Evolutionary conservation across 2,329 filamentous ascomycete species (phyloP).

Genomic region (Podosphaera xanthii): DNA sequence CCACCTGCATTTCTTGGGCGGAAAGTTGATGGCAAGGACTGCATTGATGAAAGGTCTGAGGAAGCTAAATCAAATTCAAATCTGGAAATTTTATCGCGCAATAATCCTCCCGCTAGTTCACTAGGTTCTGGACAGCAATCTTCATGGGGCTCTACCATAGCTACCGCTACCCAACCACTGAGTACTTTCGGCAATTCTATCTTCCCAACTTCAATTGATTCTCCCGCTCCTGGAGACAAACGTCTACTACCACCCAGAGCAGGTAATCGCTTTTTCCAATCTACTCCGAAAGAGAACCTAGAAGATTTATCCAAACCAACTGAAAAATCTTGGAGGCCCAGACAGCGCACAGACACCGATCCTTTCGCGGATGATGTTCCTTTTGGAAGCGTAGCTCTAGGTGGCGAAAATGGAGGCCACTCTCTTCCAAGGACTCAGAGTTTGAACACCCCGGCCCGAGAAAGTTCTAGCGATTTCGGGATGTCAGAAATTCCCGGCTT

Average conservation of each 20-base stretch:
- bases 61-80: constrained; percentile 19
- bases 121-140: constrained; percentile 22
- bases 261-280: constrained; percentile 66
- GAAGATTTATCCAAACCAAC: constrained; percentile 37
- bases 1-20: constrained; percentile 32
- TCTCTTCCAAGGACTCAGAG: constrained; percentile 19
- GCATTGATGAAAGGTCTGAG: constrained; percentile 28
- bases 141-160: constrained; percentile 23
- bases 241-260: constrained; percentile 43
- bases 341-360: constrained; percentile 49
- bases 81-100: constrained; percentile 28
- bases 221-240: constrained; percentile 43
- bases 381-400: constrained; percentile 49
- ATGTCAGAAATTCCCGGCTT: constrained; percentile 36
- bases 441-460: constrained; percentile 21
- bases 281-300: constrained; percentile 55
- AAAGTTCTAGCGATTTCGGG: constrained; percentile 31
- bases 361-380: constrained; percentile 46
- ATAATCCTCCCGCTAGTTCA: constrained; percentile 27
- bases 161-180: constrained; percentile 47
- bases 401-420: constrained; percentile 39
- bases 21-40: constrained; percentile 31
- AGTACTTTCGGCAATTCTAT: constrained; percentile 83
- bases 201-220: constrained; percentile 28
- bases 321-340: constrained; percentile 33